phyloP scores from a whole-genome alignment of 75 land plant genomes.

The Pseudotsuga menziesii region DNA sequence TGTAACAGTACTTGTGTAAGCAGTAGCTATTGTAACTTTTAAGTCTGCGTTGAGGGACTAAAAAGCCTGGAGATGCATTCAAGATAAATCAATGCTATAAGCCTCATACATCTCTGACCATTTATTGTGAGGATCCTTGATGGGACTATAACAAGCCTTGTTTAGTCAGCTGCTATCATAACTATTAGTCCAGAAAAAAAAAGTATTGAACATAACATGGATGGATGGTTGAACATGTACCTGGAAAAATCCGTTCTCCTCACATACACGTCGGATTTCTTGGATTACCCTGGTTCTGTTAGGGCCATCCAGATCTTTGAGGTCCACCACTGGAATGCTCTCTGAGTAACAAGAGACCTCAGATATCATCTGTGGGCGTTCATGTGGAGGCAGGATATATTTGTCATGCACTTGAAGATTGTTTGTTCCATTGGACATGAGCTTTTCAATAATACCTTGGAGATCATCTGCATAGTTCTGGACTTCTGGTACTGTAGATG shows the following conservation, averaged over 20 bases:
- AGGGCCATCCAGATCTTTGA: conserved; percentile 31
- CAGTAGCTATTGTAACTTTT: too few relatives aligned
- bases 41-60: too few relatives aligned
- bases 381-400: not conserved
- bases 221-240: conserved; percentile 4
- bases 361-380: not conserved
- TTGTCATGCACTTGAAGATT: not conserved
- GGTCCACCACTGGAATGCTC: conserved; percentile 45
- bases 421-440: not conserved
- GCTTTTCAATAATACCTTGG: not conserved
- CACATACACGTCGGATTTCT: conserved; percentile 15
- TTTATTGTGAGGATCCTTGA: too few relatives aligned
- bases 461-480: not conserved
- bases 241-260: conserved; percentile 27
- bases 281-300: conserved; percentile 12
- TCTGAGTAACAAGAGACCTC: not conserved
- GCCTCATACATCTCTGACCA: too few relatives aligned
- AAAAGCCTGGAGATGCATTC: too few relatives aligned
- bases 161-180: too few relatives aligned
- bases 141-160: too few relatives aligned
- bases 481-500: not conserved
- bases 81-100: too few relatives aligned
- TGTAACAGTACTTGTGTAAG: too few relatives aligned
- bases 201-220: not conserved
- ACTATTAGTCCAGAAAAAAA: not conserved